Evolutionary conservation across 2,329 filamentous ascomycete species (phyloP), one percentile per base, ranked within the genome.

Genomic region (Alternaria sp.): DNA sequence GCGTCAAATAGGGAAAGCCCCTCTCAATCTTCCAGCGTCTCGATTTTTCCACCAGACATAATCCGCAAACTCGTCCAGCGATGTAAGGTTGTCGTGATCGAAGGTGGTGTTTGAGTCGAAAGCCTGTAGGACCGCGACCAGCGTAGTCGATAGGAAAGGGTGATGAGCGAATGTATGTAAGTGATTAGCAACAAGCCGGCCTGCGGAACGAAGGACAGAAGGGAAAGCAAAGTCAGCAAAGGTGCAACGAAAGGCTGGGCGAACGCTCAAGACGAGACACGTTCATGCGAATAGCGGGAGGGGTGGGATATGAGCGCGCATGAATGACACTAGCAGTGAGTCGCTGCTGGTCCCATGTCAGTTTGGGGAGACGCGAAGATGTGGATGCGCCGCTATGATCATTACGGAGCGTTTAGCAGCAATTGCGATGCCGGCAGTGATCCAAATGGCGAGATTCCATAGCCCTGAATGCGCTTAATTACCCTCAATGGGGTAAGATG

Each of bases 181-280:
- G 66, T 66, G 53, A 77, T 76, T 78, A 78, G 71, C 67, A 77
- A 76, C 73, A 78, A 60, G 76, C 67, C 76, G 70, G 75, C 75
- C 76, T 78, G 77, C 77, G 68, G 73, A 77, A 76, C 71, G 70
- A 78, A 74, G 64, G 73, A 73, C 70, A 77, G 67, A 74, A 73
- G 59, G 45, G 68, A 56, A 72, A 63, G 74, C 61, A 76, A 68
- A 28, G 74, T 74, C 69, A 72, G 76, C 69, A 73, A 69, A 70
- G 67, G 66, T 59, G 69, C 70, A 78, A 67, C 67, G 69, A 68
- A 71, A 76, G 68, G 68, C 76, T 75, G 69, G 75, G 75, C 76
- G 69, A 77, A 74, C 67, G 73, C 71, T 73, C 73, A 70, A 70
- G 67, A 70, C 72, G 72, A 77, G 71, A 75, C 74, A 76, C 67